Conservation (phyloP, 352 stramenopile species). For the Phytophthora quininea region DNA sequence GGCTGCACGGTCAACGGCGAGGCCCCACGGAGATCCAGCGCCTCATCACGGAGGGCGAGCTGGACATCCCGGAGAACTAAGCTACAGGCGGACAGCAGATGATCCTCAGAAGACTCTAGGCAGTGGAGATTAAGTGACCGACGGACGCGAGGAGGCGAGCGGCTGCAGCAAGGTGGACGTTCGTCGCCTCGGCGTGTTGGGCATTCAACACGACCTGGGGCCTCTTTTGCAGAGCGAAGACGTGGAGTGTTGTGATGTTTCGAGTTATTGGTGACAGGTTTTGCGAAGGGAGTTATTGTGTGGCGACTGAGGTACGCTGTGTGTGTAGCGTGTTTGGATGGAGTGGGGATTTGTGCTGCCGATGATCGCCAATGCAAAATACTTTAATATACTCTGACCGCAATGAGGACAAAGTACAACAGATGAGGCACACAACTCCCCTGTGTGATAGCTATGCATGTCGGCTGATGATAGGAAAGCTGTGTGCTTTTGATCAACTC, state of each 20-base stretch:
- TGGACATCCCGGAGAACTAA: slow-evolving; percentile 98
- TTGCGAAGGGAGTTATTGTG: not conserved
- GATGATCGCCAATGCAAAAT: slow-evolving; percentile 67
- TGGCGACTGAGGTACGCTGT: slow-evolving; percentile 21
- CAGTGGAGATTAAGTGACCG: slow-evolving; percentile 5
- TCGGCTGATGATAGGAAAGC: not conserved
- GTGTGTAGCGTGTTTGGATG: slow-evolving; percentile 11
- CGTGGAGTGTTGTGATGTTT: slow-evolving; percentile 5
- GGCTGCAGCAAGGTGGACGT: not conserved
- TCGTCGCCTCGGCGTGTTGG: slow-evolving; percentile 8
- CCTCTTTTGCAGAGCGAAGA: slow-evolving; percentile 41
- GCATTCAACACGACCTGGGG: slow-evolving; percentile 38
- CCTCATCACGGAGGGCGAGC: slow-evolving; percentile 96
- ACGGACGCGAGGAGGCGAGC: too few relatives aligned
- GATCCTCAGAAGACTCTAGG: not conserved
- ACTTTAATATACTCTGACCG: slow-evolving; percentile 88
- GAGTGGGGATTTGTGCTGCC: slow-evolving; percentile 35
- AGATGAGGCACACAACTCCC: slow-evolving; percentile 52
- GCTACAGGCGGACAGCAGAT: slow-evolving; percentile 15
- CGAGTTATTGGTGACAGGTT: not conserved
- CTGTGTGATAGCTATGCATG: not conserved
- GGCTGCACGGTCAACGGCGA: slow-evolving; percentile 99
- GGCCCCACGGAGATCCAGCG: slow-evolving; percentile 96
- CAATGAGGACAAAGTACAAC: slow-evolving; percentile 63
- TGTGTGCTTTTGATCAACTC: not conserved